These are phyloP conservation scores for Mycena chlorophos DNA, from an alignment of 768 basidiomycete species.

Conservation along the genomic window DNA sequence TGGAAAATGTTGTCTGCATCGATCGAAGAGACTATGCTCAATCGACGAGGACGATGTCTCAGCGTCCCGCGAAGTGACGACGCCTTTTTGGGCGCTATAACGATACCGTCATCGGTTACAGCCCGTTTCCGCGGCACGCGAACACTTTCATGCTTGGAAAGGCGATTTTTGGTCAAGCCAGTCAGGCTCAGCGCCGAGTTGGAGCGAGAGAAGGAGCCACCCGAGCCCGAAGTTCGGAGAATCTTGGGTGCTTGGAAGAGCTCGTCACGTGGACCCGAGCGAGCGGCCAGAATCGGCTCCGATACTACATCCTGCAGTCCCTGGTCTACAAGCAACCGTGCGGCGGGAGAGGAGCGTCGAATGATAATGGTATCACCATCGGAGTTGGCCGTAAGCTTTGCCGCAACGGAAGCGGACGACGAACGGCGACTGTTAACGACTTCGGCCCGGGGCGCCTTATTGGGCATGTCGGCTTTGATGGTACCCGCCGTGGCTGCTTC, in stretches of 20 bases:
- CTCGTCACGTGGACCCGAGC: constrained; percentile 61
- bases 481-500: constrained; percentile 25
- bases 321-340: constrained; percentile 72
- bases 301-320: constrained; percentile 82
- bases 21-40: constrained; percentile 37
- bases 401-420: constrained; percentile 63
- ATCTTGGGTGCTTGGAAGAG: constrained; percentile 57
- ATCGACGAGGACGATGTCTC: constrained; percentile 33
- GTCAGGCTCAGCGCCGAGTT: constrained; percentile 62
- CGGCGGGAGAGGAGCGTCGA: constrained; percentile 63
- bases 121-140: constrained; percentile 62
- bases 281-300: constrained; percentile 64
- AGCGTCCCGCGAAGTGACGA: constrained; percentile 21
- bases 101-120: constrained; percentile 39
- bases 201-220: constrained; percentile 46
- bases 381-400: constrained; percentile 54
- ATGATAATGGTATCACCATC: constrained; percentile 64
- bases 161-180: constrained; percentile 60
- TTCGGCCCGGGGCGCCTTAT: constrained; percentile 12
- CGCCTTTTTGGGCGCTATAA: constrained; percentile 26
- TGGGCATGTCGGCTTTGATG: constrained; percentile 14
- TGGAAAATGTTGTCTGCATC: constrained; percentile 27
- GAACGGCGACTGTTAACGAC: constrained; percentile 53
- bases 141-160: constrained; percentile 70
- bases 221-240: constrained; percentile 32